Percentiles rank a stretch among this genome's conserved stretches.
Evolutionary conservation across 2,329 filamentous ascomycete genomes (phyloP).

Genomic region (Herpotrichia juniperi): DNA sequence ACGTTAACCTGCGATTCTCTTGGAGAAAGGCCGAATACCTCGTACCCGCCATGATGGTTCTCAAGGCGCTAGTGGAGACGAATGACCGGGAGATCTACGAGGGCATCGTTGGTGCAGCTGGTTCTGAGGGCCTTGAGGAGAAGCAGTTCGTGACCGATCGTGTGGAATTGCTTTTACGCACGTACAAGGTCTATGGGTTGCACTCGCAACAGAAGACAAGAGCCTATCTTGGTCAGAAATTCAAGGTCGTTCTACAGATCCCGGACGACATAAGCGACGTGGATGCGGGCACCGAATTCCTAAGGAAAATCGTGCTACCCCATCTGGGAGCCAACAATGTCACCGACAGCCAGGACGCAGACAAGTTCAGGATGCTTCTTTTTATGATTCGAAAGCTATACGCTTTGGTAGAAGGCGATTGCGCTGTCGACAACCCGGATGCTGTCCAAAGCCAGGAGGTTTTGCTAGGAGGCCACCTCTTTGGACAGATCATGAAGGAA

Average conservation of each 20-base stretch:
- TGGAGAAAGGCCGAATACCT: constrained; percentile 98
- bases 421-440: constrained; percentile 93
- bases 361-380: constrained; percentile 92
- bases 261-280: constrained; percentile 84
- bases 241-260: constrained; percentile 84
- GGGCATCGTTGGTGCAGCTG: constrained; percentile 79
- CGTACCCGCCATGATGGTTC: constrained; percentile 94
- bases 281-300: constrained; percentile 88
- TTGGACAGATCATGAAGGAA: constrained; percentile 95
- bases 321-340: constrained; percentile 88
- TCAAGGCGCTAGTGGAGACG: constrained; percentile 93
- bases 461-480: constrained; percentile 89
- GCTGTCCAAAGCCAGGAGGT: constrained; percentile 96
- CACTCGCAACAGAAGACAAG: constrained; percentile 83
- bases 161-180: constrained; percentile 87
- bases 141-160: constrained; percentile 91
- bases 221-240: constrained; percentile 87
- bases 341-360: constrained; percentile 79
- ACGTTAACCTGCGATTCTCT: constrained; percentile 95
- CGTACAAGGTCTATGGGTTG: constrained; percentile 88
- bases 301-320: constrained; percentile 87
- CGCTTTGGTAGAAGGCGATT: constrained; percentile 88
- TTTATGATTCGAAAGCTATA: constrained; percentile 98
- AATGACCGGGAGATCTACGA: constrained; percentile 97
- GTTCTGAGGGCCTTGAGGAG: constrained; percentile 79